Conservation (phyloP, 2,329 filamentous ascomycete genomes). For the Neocatenulostroma microsporum region DNA sequence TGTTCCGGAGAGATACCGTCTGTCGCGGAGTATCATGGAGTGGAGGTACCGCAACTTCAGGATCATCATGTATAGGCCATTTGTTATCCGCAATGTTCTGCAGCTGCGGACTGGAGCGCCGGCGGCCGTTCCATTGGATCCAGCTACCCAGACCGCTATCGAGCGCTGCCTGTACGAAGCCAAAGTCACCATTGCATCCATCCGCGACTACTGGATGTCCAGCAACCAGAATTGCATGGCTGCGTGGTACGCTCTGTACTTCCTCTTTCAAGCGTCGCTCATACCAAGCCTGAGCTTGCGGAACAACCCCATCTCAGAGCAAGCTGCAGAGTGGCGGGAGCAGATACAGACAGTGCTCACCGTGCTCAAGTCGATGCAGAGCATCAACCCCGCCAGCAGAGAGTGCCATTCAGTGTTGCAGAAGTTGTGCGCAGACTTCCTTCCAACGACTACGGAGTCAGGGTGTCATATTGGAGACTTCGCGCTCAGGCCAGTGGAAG, state of each 20-base stretch:
- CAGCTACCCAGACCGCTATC: constrained; percentile 21
- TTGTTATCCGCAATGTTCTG: constrained; percentile 36
- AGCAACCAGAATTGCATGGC: constrained; percentile 34
- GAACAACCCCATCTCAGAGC: constrained; percentile 33
- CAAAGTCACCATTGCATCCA: constrained; percentile 34
- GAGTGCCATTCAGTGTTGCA: constrained; percentile 38
- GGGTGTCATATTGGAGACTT: neutral
- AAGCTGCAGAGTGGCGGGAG: constrained; percentile 34
- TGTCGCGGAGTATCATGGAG: constrained; percentile 37
- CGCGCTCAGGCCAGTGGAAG: constrained; percentile 21
- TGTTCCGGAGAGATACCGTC: constrained; percentile 32
- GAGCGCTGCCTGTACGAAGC: constrained; percentile 38
- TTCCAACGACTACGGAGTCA: constrained; percentile 11
- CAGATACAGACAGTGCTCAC: constrained; percentile 35
- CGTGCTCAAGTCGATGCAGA: constrained; percentile 32
- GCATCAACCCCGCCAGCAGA: constrained; percentile 35
- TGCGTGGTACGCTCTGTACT: constrained; percentile 44
- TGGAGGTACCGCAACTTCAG: constrained; percentile 41
- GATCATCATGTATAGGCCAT: constrained; percentile 44
- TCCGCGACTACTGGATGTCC: constrained; percentile 33
- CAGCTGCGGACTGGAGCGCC: constrained; percentile 14
- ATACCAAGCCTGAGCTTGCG: constrained; percentile 44
- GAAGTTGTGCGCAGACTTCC: constrained; percentile 34
- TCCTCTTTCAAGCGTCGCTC: constrained; percentile 44
- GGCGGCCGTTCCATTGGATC: constrained; percentile 8